Percentiles rank a stretch among this genome's conserved stretches.
These are phyloP conservation scores for Nitzschia inconspicua DNA, from an alignment of 108 stramenopile genomes.

Conservation along the genomic window DNA sequence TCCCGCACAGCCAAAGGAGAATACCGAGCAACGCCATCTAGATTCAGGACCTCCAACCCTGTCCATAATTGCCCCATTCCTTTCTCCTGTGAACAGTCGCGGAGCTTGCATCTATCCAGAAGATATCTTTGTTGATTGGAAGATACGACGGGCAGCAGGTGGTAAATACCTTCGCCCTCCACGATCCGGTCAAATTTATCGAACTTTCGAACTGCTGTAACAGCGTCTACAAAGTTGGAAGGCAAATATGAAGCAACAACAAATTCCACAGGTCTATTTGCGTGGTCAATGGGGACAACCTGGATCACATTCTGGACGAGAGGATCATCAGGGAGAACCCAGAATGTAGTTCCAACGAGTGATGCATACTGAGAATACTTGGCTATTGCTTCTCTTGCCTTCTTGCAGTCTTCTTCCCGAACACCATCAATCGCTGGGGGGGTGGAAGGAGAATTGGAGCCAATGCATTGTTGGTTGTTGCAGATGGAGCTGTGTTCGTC, in stretches of 20 bases:
- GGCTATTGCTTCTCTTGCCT: neutral
- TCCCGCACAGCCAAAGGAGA: constrained; percentile 5
- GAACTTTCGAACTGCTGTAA: constrained; percentile 1
- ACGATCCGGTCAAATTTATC: constrained; percentile 1
- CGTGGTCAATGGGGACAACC: constrained; percentile 2
- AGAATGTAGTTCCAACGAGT: constrained; percentile 38
- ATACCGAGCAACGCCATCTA: constrained; percentile 21
- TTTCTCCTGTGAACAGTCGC: neutral
- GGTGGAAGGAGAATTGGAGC: too few species aligned
- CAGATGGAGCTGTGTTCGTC: constrained; percentile 3
- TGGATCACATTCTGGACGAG: constrained; percentile 9
- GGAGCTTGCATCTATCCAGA: constrained; percentile 18
- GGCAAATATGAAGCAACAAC: constrained; percentile 40
- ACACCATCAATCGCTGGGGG: neutral
- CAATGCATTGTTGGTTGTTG: neutral
- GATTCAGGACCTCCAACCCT: constrained; percentile 23
- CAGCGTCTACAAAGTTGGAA: neutral
- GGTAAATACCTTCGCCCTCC: constrained; percentile 26
- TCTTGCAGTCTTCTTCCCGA: neutral
- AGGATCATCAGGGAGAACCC: constrained; percentile 37
- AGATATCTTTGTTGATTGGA: constrained; percentile 17
- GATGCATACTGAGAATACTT: constrained; percentile 29
- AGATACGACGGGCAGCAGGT: constrained; percentile 28
- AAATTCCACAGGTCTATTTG: constrained; percentile 26
- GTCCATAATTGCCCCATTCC: constrained; percentile 11